Evolutionary conservation across 805 yeast species (phyloP).

Genomic region (Scheffersomyces ergatensis): DNA sequence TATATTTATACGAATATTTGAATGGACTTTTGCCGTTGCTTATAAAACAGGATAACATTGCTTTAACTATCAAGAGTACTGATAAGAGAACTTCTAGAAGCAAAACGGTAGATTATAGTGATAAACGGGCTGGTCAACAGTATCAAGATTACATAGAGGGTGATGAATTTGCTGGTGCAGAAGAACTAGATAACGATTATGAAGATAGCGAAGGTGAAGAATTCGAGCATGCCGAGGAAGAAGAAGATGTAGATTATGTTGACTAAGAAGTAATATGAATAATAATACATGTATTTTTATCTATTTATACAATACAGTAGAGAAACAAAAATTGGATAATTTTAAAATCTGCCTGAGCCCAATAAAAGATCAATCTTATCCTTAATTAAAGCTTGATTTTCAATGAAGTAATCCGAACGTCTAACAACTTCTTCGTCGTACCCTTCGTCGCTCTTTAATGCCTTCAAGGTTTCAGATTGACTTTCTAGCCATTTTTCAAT

Average conservation of each 20-base stretch:
- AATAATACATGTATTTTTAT: slow-evolving; percentile 1
- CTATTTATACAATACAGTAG: neutral
- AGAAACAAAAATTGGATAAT: neutral
- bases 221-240: slow-evolving; percentile 11
- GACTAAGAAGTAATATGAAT: neutral
- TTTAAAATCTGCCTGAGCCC: slow-evolving; percentile 51
- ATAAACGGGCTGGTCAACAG: slow-evolving; percentile 6
- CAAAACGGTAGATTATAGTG: slow-evolving; percentile 18
- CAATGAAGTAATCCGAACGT: slow-evolving; percentile 73
- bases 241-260: slow-evolving; percentile 14
- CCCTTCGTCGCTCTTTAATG: slow-evolving; percentile 85
- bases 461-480: slow-evolving; percentile 81
- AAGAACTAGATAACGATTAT: slow-evolving; percentile 14
- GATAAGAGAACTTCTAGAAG: slow-evolving; percentile 15
- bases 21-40: slow-evolving; percentile 25
- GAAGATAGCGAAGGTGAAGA: slow-evolving; percentile 17
- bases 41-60: slow-evolving; percentile 19
- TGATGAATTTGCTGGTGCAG: slow-evolving; percentile 12
- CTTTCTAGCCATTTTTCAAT: slow-evolving; percentile 72
- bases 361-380: slow-evolving; percentile 78
- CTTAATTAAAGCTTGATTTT: slow-evolving; percentile 60
- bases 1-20: slow-evolving; percentile 28
- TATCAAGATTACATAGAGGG: slow-evolving; percentile 8
- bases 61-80: neutral
- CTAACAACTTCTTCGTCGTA: slow-evolving; percentile 87